Evolutionary conservation across 1,284 basidiomycete species (phyloP).

Genomic region (Boletus sp.): DNA sequence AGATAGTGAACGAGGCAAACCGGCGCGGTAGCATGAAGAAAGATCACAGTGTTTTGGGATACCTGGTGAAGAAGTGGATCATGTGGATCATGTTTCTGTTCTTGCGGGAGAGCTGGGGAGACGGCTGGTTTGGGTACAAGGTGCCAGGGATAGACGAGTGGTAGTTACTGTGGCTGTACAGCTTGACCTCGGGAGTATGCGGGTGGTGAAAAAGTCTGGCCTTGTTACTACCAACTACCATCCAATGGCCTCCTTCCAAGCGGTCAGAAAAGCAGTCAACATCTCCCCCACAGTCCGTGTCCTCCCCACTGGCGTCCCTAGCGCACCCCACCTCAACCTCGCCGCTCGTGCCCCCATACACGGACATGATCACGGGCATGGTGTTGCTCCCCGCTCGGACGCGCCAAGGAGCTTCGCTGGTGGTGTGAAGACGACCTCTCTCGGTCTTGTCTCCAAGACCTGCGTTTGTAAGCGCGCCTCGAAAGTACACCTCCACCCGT

Average conservation of each 20-base stretch:
- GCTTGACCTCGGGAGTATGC: slow-evolving; percentile 24
- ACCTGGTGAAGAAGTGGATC: slow-evolving; percentile 26
- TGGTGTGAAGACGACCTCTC: slow-evolving; percentile 44
- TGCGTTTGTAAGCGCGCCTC: slow-evolving; percentile 56
- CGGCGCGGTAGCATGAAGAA: slow-evolving; percentile 28
- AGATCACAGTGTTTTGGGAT: slow-evolving; percentile 15
- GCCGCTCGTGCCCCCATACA: slow-evolving; percentile 58
- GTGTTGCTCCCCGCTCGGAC: slow-evolving; percentile 60
- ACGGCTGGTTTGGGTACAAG: slow-evolving; percentile 33
- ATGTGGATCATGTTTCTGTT: slow-evolving; percentile 27
- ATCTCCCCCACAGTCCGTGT: slow-evolving; percentile 78
- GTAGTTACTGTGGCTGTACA: slow-evolving; percentile 25
- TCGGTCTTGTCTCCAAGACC: slow-evolving; percentile 62
- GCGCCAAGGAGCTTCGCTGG: slow-evolving; percentile 60
- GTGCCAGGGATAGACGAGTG: slow-evolving; percentile 31
- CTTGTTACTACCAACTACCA: background rate
- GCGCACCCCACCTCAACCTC: slow-evolving; percentile 67
- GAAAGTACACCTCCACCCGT: background rate
- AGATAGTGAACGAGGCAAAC: slow-evolving; percentile 29
- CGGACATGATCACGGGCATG: slow-evolving; percentile 58
- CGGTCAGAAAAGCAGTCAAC: slow-evolving; percentile 77
- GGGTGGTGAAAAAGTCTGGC: slow-evolving; percentile 12
- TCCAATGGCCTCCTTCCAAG: slow-evolving; percentile 62
- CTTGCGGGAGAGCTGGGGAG: slow-evolving; percentile 28
- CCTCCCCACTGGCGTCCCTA: slow-evolving; percentile 70